phyloP scores from a whole-genome alignment of 139 green algal species.

The Chlorella sp. region DNA sequence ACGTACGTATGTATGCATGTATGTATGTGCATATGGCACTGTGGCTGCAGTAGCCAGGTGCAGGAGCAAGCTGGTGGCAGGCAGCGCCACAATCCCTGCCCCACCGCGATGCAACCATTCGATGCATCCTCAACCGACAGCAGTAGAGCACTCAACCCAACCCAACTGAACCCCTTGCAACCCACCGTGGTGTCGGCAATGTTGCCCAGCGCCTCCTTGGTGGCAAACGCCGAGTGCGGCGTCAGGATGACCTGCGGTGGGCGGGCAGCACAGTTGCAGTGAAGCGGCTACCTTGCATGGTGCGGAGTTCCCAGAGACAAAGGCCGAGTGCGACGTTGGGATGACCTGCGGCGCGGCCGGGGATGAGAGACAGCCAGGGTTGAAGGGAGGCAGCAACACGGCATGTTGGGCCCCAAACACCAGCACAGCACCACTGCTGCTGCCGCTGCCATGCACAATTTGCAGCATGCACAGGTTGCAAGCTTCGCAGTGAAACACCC shows the following conservation, averaged over 20 bases:
- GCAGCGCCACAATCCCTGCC: neutral
- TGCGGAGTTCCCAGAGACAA: neutral
- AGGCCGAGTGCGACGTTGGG: neutral
- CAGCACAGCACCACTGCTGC: no score
- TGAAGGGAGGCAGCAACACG: no score
- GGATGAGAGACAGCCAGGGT: no score
- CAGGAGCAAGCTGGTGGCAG: neutral
- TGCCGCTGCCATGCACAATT: no score
- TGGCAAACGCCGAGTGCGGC: constrained; percentile 86
- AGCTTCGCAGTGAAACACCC: neutral
- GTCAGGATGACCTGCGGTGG: constrained; percentile 71
- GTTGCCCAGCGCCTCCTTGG: constrained; percentile 74
- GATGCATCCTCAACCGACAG: no score
- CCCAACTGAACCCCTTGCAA: neutral
- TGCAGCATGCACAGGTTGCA: no score
- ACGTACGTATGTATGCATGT: no score
- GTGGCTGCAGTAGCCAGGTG: no score
- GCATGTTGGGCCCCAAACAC: no score
- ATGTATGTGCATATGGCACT: no score
- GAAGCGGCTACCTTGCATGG: neutral
- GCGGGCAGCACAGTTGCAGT: neutral
- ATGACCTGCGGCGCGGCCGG: no score
- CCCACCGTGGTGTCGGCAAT: constrained; percentile 71
- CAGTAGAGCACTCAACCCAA: neutral
- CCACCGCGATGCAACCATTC: no score